Evolutionary conservation across 805 yeast species (phyloP), one percentile per base, ranked within the genome.

Genomic region (Brettanomyces nanus): DNA sequence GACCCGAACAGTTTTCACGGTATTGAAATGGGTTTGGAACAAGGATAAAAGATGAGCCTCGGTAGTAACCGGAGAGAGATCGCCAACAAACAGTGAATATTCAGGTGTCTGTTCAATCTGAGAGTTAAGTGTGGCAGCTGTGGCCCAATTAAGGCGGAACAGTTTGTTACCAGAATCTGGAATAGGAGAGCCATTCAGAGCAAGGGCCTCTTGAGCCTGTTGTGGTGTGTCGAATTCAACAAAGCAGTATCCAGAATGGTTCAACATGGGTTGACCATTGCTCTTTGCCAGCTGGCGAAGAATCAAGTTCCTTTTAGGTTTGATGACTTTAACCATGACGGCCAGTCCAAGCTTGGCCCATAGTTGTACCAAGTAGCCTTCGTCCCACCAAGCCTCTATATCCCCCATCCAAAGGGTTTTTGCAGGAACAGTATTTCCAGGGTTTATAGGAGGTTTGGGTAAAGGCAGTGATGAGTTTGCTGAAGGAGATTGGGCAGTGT

Each of bases 381-480:
- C 92, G 52, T 80, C 85, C 51, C 81, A 73, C 74, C 81, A 75
- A 1, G 90, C 85, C 52, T 83, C 90, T 46, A 83, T 63, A 57
- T 83, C 92, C 9, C 94, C 94, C 94, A 83, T 83, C 94, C 94
- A 83, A 23, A 83, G 61, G 1, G 94, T 83, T 43, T 81, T 68
- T 19, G 94, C 86, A 11, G 71, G 66, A 6, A 58, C 63, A 2
- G 70, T 63, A 32, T 70, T 68, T 3, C 74, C 65, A 3, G 73
- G 69, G 31, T 68, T 66, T 30, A 63, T 60, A 4, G 80, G 80
- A 5, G 80, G 80, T 32, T 64, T 59, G 29, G 81, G 81, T 28
- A 75, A 36, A 5, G 64, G 56, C 15, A 58, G 52, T 5, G 31
- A 10, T 5, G 36, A 3, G 13, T 5, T 19, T 15, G 19, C n/a